Evolutionary conservation across 2,329 filamentous ascomycete species (phyloP).

Genomic region (Curvularia sp.): DNA sequence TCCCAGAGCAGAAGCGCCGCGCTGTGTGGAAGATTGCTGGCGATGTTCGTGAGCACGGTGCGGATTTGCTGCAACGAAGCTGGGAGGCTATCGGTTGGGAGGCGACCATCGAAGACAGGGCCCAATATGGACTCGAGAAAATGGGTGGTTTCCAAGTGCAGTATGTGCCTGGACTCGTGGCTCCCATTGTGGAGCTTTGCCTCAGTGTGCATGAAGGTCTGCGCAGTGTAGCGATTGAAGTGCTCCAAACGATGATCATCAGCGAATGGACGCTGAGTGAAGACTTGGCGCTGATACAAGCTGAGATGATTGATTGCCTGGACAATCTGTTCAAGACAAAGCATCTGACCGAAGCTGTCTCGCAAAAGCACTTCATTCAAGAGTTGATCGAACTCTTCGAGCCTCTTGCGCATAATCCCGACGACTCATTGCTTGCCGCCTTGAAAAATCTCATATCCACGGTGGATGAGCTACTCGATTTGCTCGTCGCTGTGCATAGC

Average conservation of each 20-base stretch:
- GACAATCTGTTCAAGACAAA: constrained; percentile 90
- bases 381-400: constrained; percentile 85
- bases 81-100: constrained; percentile 99
- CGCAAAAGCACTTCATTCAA: constrained; percentile 90
- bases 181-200: constrained; percentile 90
- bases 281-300: constrained; percentile 88
- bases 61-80: constrained; percentile 79
- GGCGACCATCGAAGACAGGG: constrained; percentile 77
- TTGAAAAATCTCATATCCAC: constrained; percentile 81
- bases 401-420: constrained; percentile 67
- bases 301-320: constrained; percentile 93
- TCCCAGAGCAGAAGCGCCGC: constrained; percentile 93
- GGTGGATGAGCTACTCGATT: constrained; percentile 87
- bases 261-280: constrained; percentile 97
- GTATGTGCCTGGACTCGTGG: constrained; percentile 91
- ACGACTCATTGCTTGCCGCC: constrained; percentile 77
- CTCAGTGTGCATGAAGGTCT: constrained; percentile 94
- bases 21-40: constrained; percentile 99
- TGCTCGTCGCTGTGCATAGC: constrained; percentile 87
- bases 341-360: constrained; percentile 82
- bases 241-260: constrained; percentile 96
- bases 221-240: constrained; percentile 86
- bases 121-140: constrained; percentile 77
- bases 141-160: constrained; percentile 98
- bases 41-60: constrained; percentile 90